Percentiles rank a stretch among this genome's conserved stretches.
Conservation (phyloP, 345 rosid genomes). For the Salix caprea region DNA sequence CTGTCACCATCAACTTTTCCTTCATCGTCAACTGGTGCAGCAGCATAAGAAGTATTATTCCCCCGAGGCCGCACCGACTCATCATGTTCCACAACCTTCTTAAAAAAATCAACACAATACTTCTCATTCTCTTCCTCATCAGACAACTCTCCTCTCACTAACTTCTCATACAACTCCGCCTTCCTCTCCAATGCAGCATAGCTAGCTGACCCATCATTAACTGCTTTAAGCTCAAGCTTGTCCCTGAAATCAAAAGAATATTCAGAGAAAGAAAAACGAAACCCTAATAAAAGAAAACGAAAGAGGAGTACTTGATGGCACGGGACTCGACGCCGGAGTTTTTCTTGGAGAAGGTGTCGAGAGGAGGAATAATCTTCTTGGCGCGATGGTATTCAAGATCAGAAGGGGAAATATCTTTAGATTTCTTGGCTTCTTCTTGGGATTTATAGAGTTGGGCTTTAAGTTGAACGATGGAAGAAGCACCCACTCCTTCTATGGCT, state of each 20-base stretch:
- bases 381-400: slow-evolving; percentile 68
- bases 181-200: slow-evolving; percentile 90
- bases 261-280: background rate
- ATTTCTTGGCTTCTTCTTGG: slow-evolving; percentile 68
- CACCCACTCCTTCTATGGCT: slow-evolving; percentile 82
- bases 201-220: slow-evolving; percentile 68
- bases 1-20: slow-evolving; percentile 31
- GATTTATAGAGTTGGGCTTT: slow-evolving; percentile 85
- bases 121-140: slow-evolving; percentile 89
- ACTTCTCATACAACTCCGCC: slow-evolving; percentile 78
- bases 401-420: slow-evolving; percentile 54
- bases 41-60: slow-evolving; percentile 15
- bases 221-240: slow-evolving; percentile 85
- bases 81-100: slow-evolving; percentile 52
- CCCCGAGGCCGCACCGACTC: slow-evolving; percentile 29
- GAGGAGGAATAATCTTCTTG: slow-evolving; percentile 48
- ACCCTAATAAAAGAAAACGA: background rate
- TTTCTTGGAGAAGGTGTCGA: slow-evolving; percentile 49
- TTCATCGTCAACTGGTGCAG: slow-evolving; percentile 33
- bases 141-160: slow-evolving; percentile 70
- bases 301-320: slow-evolving; percentile 43
- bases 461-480: slow-evolving; percentile 80
- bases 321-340: slow-evolving; percentile 89
- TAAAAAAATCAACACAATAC: slow-evolving; percentile 85
- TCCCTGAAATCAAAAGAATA: slow-evolving; percentile 44